A percentile compares a stretch with the other conserved stretches of the same genome.
These are phyloP conservation scores for Candida nitratophila DNA, from an alignment of 805 yeast species.

Conservation along the genomic window DNA sequence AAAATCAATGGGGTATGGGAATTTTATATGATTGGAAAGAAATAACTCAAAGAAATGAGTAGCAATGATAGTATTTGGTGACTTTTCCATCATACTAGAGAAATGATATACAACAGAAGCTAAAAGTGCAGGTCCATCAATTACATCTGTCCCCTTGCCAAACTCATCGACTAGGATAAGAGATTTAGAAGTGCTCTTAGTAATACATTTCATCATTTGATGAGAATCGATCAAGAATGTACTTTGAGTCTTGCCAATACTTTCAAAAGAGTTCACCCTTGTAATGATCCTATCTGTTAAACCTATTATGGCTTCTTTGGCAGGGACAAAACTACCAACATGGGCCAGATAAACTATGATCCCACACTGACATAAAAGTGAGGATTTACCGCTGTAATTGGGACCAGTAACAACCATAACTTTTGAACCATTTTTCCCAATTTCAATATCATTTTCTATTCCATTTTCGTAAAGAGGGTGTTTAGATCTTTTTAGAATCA, in stretches of 20 bases:
- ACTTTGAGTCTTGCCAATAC: slow-evolving; percentile 33
- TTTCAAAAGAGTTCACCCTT: slow-evolving; percentile 35
- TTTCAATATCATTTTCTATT: slow-evolving; percentile 32
- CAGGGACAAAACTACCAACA: slow-evolving; percentile 51
- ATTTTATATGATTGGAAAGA: slow-evolving; percentile 13
- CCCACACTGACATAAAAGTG: slow-evolving; percentile 41
- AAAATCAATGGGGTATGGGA: slow-evolving; percentile 10
- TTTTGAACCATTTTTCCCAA: slow-evolving; percentile 5
- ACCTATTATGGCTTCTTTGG: slow-evolving; percentile 36
- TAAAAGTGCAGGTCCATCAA: slow-evolving; percentile 39
- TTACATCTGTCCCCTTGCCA: slow-evolving; percentile 45
- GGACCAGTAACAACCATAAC: slow-evolving; percentile 41
- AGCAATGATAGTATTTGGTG: slow-evolving; percentile 23
- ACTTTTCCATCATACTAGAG: slow-evolving; percentile 15
- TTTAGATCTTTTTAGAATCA: slow-evolving; percentile 32
- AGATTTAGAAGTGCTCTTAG: slow-evolving; percentile 34
- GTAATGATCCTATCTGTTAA: slow-evolving; percentile 35
- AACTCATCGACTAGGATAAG: slow-evolving; percentile 45
- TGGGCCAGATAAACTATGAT: slow-evolving; percentile 43
- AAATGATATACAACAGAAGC: slow-evolving; percentile 30
- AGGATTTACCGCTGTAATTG: slow-evolving; percentile 47
- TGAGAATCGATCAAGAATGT: slow-evolving; percentile 44
- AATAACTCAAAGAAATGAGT: slow-evolving; percentile 41
- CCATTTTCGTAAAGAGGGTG: slow-evolving; percentile 36
- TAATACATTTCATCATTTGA: slow-evolving; percentile 25